These are phyloP conservation scores for Astrephomene gubernaculifera DNA, from an alignment of 139 green algal species.

Conservation along the genomic window DNA sequence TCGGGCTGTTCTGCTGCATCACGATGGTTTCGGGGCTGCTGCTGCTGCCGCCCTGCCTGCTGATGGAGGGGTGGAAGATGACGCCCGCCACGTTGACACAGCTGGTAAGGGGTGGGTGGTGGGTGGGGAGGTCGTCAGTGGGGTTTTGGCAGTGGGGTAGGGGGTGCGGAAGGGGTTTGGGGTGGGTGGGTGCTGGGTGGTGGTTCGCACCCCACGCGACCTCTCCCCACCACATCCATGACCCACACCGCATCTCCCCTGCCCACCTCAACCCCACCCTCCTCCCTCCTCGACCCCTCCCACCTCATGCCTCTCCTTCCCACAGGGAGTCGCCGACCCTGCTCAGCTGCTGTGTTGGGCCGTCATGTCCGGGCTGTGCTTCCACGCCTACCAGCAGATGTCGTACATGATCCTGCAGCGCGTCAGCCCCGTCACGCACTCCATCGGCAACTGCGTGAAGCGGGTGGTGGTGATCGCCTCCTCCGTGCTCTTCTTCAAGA, in stretches of 20 bases:
- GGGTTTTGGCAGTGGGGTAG: too few species aligned
- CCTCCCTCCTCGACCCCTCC: background rate
- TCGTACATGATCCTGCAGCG: conserved; percentile 77
- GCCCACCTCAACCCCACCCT: background rate
- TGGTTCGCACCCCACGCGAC: too few species aligned
- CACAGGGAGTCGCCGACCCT: conserved; percentile 60
- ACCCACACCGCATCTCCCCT: background rate
- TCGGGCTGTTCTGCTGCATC: conserved; percentile 96
- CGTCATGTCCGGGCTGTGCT: conserved; percentile 85
- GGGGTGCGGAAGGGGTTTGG: too few species aligned
- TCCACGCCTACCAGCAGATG: conserved; percentile 98
- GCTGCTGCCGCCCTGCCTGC: conserved; percentile 78
- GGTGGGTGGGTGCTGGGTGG: too few species aligned
- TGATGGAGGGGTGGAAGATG: conserved; percentile 79
- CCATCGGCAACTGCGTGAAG: conserved; percentile 99
- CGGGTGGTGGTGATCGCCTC: conserved; percentile 96
- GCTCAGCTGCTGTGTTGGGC: conserved; percentile 62
- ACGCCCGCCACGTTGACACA: conserved; percentile 65
- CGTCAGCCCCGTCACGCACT: conserved; percentile 97
- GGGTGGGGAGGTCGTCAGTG: too few species aligned
- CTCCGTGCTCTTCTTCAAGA: conserved; percentile 93
- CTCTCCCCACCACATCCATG: background rate
- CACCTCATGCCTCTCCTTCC: background rate
- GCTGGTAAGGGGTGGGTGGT: too few species aligned
- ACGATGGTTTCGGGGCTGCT: conserved; percentile 90